Conservation (phyloP, 139 green algal genomes). For the Chlorella sp. region DNA sequence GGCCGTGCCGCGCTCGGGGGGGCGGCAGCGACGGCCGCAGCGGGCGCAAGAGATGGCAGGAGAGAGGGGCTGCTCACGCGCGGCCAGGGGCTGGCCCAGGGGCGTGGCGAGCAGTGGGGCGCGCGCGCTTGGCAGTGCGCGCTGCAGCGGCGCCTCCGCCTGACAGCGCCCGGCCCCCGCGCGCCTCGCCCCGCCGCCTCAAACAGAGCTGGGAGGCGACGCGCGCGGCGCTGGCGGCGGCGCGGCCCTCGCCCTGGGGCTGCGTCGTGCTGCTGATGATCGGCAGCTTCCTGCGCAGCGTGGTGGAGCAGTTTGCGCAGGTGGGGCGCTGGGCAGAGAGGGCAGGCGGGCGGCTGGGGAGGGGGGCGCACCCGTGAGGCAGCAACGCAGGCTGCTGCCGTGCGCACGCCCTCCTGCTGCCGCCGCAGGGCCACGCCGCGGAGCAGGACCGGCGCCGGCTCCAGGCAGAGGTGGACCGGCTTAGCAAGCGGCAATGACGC, state of each 20-base stretch:
- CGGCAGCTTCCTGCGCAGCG: conserved; percentile 51
- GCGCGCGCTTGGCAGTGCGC: too few relatives aligned
- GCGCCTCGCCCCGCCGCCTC: too few relatives aligned
- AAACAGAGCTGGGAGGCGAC: conserved; percentile 6
- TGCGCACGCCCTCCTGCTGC: neutral
- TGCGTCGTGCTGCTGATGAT: conserved; percentile 51
- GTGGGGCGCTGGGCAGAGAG: too few relatives aligned
- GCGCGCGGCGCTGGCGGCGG: conserved; percentile 15
- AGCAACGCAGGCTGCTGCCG: neutral
- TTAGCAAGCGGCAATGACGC: conserved; percentile 17
- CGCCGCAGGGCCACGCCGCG: conserved; percentile 11
- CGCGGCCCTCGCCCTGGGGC: conserved; percentile 32
- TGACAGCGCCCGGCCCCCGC: neutral
- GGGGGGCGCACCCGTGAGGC: too few relatives aligned
- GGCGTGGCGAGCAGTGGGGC: too few relatives aligned
- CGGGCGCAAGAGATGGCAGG: too few relatives aligned
- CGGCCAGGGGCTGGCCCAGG: too few relatives aligned
- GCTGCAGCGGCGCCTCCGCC: conserved; percentile 5
- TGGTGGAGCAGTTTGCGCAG: conserved; percentile 71
- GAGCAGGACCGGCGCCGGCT: conserved; percentile 32
- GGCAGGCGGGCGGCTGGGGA: too few relatives aligned
- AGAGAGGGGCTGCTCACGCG: too few relatives aligned
- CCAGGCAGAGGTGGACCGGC: conserved; percentile 14
- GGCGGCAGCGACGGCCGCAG: too few relatives aligned
- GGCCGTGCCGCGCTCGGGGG: too few relatives aligned